Conservation (phyloP, 306 rosid genomes). For the Aeschynomene evenia region DNA sequence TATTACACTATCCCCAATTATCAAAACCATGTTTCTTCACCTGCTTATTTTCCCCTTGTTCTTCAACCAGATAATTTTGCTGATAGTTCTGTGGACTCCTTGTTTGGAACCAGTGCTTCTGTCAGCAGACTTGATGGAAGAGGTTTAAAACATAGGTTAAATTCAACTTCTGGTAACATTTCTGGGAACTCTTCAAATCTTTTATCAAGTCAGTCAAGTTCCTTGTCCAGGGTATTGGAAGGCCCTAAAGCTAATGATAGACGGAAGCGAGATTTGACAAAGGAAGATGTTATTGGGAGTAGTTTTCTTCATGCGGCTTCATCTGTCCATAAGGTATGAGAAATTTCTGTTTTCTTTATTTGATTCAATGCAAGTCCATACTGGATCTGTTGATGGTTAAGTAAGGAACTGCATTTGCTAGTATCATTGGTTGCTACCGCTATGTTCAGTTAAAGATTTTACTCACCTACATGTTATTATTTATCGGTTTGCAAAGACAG, state of each 20-base stretch:
- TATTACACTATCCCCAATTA: constrained; percentile 68
- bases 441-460: not conserved
- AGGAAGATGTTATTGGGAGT: constrained; percentile 58
- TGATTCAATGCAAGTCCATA: not conserved
- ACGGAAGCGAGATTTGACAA: constrained; percentile 55
- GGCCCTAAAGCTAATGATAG: constrained; percentile 59
- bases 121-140: constrained; percentile 65
- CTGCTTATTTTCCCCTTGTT: constrained; percentile 67
- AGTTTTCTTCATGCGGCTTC: constrained; percentile 50
- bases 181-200: constrained; percentile 55
- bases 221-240: constrained; percentile 64
- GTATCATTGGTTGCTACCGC: not conserved
- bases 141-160: constrained; percentile 56
- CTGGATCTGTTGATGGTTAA: not conserved
- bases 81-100: constrained; percentile 55
- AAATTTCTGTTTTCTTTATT: not conserved
- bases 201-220: constrained; percentile 53
- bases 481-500: not conserved
- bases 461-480: not conserved
- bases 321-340: constrained; percentile 60
- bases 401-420: not conserved
- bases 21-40: constrained; percentile 58
- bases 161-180: constrained; percentile 63
- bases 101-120: constrained; percentile 51
- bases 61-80: constrained; percentile 64